Base-by-base conservation (phyloP, 306 rosid species). In the Corylus heterophylla region DNA sequence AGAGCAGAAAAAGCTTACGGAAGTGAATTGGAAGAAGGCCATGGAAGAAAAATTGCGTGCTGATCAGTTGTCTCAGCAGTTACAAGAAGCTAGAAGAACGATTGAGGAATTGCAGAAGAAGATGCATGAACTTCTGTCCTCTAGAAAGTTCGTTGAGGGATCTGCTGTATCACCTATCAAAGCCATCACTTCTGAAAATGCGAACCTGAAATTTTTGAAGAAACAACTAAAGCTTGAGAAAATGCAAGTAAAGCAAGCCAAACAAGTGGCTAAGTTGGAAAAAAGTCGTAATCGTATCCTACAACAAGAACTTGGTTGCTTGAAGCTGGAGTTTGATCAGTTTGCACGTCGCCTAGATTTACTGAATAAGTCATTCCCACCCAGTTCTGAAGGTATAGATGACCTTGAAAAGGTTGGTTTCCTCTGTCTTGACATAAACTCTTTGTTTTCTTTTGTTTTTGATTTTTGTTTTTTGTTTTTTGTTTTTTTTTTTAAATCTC, bases 401-500 rank as follows among this genome's bases (percentile, higher is more conserved):
- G 85, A 74, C 74, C 78, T 37, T 11, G 80, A 67, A 72, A 91
- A 94, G 98, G 98, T 94, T 85, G 58, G 93, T 87, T 86, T 84
- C 74, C 17, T 74, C 55, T 73, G 47, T 80, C 76, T 13, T 55
- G 25, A 35, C 50, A 14, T 18, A 42, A 73, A 51, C 69, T 35
- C 27, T 17, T 13, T 10, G n/a, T 74, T 74, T 22, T 22, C 25
- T 22, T 48, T 11, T 48, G 18, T 16, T 10, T 11, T 14, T 0
- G 25, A 22, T 22, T 22, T 22, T 0, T 22, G 25, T 22, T 1
- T 18, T 59, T 54, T 35, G 9, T 74, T 74, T 22, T 48, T 11
- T 48, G 18, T 16, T 10, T 11, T 14, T 0, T n/a, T 49, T 22
- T 14, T 70, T 71, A 18, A 50, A 62, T 66, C 37, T 81, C 50